Percentiles rank a stretch among this genome's conserved stretches.
phyloP scores from a whole-genome alignment of 2,329 filamentous ascomycete species.

The Nemania sp. region DNA sequence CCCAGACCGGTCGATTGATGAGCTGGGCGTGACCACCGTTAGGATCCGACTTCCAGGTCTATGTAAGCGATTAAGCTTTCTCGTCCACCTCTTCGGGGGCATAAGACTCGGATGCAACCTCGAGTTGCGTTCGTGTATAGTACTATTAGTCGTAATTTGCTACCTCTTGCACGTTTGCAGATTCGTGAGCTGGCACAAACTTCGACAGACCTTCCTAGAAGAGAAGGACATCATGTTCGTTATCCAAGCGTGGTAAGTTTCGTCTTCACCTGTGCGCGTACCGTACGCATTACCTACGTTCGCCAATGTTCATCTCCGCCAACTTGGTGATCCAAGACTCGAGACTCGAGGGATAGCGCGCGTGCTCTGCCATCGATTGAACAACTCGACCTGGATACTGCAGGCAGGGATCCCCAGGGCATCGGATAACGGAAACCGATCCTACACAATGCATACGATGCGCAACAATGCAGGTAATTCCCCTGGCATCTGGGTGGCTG shows the following conservation, averaged over 20 bases:
- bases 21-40: slow-evolving; percentile 5
- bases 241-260: slow-evolving; percentile 12
- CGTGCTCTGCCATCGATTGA: too few relatives aligned
- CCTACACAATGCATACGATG: too few relatives aligned
- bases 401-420: too few relatives aligned
- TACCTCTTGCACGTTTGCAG: slow-evolving; percentile 16
- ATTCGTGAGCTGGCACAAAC: slow-evolving; percentile 15
- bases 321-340: too few relatives aligned
- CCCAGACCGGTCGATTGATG: slow-evolving; percentile 6
- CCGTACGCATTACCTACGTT: too few relatives aligned
- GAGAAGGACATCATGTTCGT: slow-evolving; percentile 30
- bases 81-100: not conserved
- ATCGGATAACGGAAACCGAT: slow-evolving; percentile 12
- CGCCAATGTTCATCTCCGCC: too few relatives aligned
- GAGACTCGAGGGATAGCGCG: too few relatives aligned
- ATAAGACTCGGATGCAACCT: slow-evolving; percentile 11
- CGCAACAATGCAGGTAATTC: slow-evolving; percentile 11
- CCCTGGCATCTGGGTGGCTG: slow-evolving; percentile 4
- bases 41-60: not conserved
- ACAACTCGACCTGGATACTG: too few relatives aligned
- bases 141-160: slow-evolving; percentile 13
- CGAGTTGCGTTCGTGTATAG: slow-evolving; percentile 11
- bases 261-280: not conserved
- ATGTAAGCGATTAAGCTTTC: slow-evolving; percentile 10
- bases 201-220: slow-evolving; percentile 36